A percentile compares a stretch with the other conserved stretches of the same genome.
Evolutionary conservation across 768 basidiomycete genomes (phyloP).

Genomic region (Pleurotus tuoliensis): DNA sequence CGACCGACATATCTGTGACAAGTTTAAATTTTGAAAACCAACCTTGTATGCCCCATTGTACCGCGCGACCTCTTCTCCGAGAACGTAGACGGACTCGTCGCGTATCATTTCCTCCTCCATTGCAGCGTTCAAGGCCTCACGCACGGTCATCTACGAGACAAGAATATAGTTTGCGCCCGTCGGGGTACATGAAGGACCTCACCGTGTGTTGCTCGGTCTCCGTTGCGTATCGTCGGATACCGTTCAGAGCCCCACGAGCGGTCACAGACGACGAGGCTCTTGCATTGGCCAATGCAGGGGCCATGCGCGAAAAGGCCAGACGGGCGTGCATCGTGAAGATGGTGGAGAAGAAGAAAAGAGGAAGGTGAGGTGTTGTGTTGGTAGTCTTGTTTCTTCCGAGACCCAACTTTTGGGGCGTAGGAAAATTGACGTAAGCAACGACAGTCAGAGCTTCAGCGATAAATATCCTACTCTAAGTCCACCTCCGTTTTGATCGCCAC

Average conservation of each 20-base stretch:
- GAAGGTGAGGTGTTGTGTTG: slow-evolving; percentile 14
- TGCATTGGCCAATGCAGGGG: slow-evolving; percentile 51
- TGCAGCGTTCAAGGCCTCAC: slow-evolving; percentile 94
- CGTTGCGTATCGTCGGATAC: slow-evolving; percentile 62
- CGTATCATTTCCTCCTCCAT: slow-evolving; percentile 99
- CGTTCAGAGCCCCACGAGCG: slow-evolving; percentile 36
- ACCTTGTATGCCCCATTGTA: slow-evolving; percentile 99
- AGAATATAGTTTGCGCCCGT: neutral
- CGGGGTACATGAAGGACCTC: slow-evolving; percentile 8
- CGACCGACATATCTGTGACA: too few species aligned
- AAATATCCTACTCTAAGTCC: neutral
- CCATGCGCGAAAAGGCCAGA: slow-evolving; percentile 60
- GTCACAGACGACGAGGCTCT: slow-evolving; percentile 39
- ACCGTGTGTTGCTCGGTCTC: slow-evolving; percentile 41
- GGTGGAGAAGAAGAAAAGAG: slow-evolving; percentile 20
- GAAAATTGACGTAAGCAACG: slow-evolving; percentile 8
- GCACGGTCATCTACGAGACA: slow-evolving; percentile 82
- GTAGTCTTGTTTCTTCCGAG: neutral
- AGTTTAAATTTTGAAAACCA: slow-evolving; percentile 12
- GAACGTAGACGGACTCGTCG: slow-evolving; percentile 90
- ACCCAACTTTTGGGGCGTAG: slow-evolving; percentile 6
- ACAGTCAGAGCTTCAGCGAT: neutral
- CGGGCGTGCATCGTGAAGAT: slow-evolving; percentile 53
- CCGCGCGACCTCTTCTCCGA: slow-evolving; percentile 97
- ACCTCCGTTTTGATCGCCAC: neutral